Conservation (phyloP, 129 eudicot genomes). For the Cynara cardunculus region DNA sequence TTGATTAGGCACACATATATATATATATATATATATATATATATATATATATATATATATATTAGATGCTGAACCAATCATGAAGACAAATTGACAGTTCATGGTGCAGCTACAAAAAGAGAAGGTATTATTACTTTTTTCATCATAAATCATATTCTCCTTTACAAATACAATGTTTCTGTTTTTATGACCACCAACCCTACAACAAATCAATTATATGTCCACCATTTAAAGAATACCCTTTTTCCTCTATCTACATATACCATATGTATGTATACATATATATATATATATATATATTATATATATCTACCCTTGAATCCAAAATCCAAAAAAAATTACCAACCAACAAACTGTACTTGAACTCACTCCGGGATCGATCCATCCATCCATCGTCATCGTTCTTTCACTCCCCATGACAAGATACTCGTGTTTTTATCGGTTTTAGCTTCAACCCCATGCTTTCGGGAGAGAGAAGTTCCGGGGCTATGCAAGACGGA, state of each 20-base stretch:
- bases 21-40: too few relatives aligned
- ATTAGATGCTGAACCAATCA: constrained; percentile 6
- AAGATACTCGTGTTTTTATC: constrained; percentile 75
- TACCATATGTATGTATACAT: constrained; percentile 12
- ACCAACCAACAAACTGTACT: constrained; percentile 23
- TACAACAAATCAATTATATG: constrained; percentile 33
- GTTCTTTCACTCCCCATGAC: not conserved
- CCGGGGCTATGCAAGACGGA: constrained; percentile 82
- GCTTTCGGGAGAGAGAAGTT: constrained; percentile 92
- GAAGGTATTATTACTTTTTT: constrained; percentile 13
- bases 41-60: too few relatives aligned
- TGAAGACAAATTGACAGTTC: constrained; percentile 23
- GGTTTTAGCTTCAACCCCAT: constrained; percentile 98
- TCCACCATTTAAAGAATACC: constrained; percentile 33
- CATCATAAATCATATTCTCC: constrained; percentile 31
- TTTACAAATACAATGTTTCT: constrained; percentile 43
- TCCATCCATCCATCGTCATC: not conserved
- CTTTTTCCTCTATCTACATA: constrained; percentile 33
- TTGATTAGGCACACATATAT: too few relatives aligned
- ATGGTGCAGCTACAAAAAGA: constrained; percentile 27
- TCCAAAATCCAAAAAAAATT: constrained; percentile 11
- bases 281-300: constrained; percentile 1
- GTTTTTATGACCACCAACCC: constrained; percentile 32
- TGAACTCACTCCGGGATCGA: not conserved
- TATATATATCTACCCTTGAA: constrained; percentile 27